Conservation (phyloP, 2,329 filamentous ascomycete species). For the Botryosphaeria dothidea region DNA sequence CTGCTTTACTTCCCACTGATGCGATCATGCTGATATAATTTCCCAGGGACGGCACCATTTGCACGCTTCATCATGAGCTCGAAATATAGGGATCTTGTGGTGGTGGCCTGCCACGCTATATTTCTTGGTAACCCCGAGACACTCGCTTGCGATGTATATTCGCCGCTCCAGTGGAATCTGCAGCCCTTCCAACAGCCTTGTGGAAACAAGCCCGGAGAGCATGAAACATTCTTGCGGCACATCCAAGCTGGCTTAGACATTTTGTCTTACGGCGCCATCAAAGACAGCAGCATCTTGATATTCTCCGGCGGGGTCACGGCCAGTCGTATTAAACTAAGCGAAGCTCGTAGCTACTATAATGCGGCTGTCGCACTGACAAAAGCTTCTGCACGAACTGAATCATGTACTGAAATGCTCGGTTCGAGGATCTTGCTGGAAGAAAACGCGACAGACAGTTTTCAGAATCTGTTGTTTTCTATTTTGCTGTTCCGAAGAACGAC, state of each 20-base stretch:
- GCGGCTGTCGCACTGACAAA: constrained; percentile 26
- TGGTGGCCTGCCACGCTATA: constrained; percentile 84
- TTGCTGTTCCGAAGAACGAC: constrained; percentile 50
- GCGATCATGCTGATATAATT: not conserved
- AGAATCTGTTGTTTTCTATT: constrained; percentile 79
- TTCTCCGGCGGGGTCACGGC: constrained; percentile 68
- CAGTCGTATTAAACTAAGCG: constrained; percentile 32
- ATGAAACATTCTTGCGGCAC: constrained; percentile 76
- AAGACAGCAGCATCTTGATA: constrained; percentile 54
- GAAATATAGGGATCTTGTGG: constrained; percentile 58
- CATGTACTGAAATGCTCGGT: constrained; percentile 31
- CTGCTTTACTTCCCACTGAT: not conserved
- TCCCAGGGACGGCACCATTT: not conserved
- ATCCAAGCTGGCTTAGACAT: constrained; percentile 63
- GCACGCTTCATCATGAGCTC: not conserved
- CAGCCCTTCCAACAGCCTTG: constrained; percentile 65
- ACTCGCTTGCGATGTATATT: constrained; percentile 30
- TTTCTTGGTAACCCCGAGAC: constrained; percentile 56
- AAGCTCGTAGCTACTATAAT: constrained; percentile 39
- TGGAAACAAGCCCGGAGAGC: constrained; percentile 62
- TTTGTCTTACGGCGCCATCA: constrained; percentile 48
- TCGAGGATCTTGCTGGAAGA: constrained; percentile 62
- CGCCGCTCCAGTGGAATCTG: constrained; percentile 62
- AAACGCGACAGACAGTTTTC: constrained; percentile 78
- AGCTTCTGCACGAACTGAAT: constrained; percentile 26